Evolutionary conservation across 2,329 filamentous ascomycete species (phyloP).

Genomic region (Cryphonectria carpinicola): DNA sequence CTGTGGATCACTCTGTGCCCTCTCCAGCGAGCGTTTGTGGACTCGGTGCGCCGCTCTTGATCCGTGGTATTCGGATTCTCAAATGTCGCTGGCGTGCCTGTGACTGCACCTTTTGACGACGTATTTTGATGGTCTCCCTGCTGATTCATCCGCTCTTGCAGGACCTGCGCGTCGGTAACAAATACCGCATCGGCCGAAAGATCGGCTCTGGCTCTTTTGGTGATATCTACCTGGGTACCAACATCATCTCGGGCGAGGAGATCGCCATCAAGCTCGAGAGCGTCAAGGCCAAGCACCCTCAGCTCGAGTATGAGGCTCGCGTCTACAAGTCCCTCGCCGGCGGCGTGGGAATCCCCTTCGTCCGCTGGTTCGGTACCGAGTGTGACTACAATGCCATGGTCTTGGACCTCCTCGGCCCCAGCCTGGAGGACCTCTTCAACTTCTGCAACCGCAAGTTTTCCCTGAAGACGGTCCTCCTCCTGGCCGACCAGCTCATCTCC

Average conservation of each 20-base stretch:
- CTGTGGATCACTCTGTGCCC: not conserved
- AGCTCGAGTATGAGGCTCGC: slow-evolving; percentile 97
- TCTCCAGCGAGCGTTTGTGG: not conserved
- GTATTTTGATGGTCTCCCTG: not conserved
- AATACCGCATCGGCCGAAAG: slow-evolving; percentile 99
- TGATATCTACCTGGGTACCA: slow-evolving; percentile 98
- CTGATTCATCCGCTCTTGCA: slow-evolving; percentile 43
- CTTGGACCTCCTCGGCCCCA: slow-evolving; percentile 92
- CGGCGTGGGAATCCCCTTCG: slow-evolving; percentile 96
- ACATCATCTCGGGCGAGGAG: slow-evolving; percentile 99
- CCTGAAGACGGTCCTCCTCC: slow-evolving; percentile 93
- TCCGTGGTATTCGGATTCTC: not conserved
- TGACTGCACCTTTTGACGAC: not conserved
- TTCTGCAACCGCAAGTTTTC: slow-evolving; percentile 99
- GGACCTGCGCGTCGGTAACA: slow-evolving; percentile 99
- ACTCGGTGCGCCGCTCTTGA: not conserved
- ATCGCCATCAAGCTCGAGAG: slow-evolving; percentile 99
- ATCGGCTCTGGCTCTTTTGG: slow-evolving; percentile 97
- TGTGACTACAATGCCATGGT: slow-evolving; percentile 99
- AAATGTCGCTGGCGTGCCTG: not conserved
- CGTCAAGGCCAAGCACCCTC: slow-evolving; percentile 98
- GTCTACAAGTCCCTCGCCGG: slow-evolving; percentile 90
- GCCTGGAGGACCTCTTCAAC: slow-evolving; percentile 98
- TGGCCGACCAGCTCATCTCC: slow-evolving; percentile 97
- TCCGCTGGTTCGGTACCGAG: slow-evolving; percentile 99